phyloP scores from a whole-genome alignment of 176 grass and related monocot species.

The Oryza rufipogon region DNA sequence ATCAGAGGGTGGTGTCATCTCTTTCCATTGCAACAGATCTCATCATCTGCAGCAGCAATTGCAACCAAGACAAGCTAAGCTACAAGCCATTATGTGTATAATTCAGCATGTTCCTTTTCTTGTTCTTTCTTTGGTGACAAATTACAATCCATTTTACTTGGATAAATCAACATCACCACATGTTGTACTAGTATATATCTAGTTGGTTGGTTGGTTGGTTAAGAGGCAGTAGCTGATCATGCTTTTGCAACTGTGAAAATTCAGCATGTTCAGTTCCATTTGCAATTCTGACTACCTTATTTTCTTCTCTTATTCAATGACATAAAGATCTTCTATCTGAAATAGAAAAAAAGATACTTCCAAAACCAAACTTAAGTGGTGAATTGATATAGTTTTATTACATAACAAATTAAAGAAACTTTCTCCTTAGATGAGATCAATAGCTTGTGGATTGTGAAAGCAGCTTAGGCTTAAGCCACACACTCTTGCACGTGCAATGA shows the following conservation, averaged over 20 bases:
- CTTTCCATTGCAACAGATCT: not conserved
- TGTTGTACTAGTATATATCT: not conserved
- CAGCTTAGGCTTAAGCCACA: slow-evolving; percentile 40
- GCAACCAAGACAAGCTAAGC: not conserved
- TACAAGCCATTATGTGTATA: not conserved
- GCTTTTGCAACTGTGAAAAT: not conserved
- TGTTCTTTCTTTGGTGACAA: not conserved
- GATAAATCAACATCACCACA: not conserved
- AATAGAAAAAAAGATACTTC: not conserved
- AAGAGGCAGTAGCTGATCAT: not conserved
- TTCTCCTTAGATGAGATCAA: not conserved
- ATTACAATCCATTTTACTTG: not conserved
- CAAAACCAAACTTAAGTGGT: not conserved
- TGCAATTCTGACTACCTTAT: not conserved
- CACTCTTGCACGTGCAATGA: slow-evolving; percentile 48
- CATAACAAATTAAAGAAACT: not conserved
- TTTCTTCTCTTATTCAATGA: not conserved
- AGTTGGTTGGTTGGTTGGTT: not conserved
- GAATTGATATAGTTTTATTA: not conserved
- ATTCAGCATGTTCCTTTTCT: not conserved
- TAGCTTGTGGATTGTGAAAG: slow-evolving; percentile 30
- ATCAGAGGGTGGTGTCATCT: not conserved
- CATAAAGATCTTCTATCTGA: not conserved
- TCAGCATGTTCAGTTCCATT: not conserved
- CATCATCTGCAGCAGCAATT: not conserved